phyloP scores from a whole-genome alignment of 345 rosid species.

The Gynandropsis gynandra region DNA sequence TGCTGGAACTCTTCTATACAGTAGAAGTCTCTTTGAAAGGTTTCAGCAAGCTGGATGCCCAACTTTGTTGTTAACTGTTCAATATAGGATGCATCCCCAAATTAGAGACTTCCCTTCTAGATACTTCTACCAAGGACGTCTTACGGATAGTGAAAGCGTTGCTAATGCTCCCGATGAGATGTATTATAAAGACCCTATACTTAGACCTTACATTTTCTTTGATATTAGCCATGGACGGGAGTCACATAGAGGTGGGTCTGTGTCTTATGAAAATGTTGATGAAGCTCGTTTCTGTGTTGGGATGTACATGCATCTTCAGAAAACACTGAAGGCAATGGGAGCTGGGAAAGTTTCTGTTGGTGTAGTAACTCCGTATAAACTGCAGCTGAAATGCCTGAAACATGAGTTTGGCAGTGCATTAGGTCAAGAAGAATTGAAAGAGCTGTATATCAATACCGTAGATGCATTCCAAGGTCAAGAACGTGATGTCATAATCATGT shows the following conservation, averaged over 20 bases:
- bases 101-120: conserved; percentile 97
- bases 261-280: conserved; percentile 81
- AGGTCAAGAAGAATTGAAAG: conserved; percentile 86
- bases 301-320: conserved; percentile 85
- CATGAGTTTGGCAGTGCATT: conserved; percentile 73
- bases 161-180: conserved; percentile 66
- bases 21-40: conserved; percentile 97
- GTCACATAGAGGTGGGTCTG: conserved; percentile 96
- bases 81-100: conserved; percentile 97
- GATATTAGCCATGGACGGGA: conserved; percentile 94
- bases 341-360: conserved; percentile 76
- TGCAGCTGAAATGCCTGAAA: conserved; percentile 92
- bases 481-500: conserved; percentile 98
- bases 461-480: conserved; percentile 99
- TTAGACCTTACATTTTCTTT: conserved; percentile 77
- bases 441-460: conserved; percentile 88
- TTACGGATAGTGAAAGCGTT: conserved; percentile 86
- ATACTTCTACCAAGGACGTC: conserved; percentile 96
- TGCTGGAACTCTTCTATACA: conserved; percentile 88
- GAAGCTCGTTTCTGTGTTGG: conserved; percentile 94
- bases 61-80: conserved; percentile 88
- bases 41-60: conserved; percentile 98
- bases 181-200: conserved; percentile 80
- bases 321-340: conserved; percentile 56
- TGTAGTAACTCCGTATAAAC: conserved; percentile 93